Conservation (phyloP, 2,329 filamentous ascomycete species). For the Alternaria triticimaculans region DNA sequence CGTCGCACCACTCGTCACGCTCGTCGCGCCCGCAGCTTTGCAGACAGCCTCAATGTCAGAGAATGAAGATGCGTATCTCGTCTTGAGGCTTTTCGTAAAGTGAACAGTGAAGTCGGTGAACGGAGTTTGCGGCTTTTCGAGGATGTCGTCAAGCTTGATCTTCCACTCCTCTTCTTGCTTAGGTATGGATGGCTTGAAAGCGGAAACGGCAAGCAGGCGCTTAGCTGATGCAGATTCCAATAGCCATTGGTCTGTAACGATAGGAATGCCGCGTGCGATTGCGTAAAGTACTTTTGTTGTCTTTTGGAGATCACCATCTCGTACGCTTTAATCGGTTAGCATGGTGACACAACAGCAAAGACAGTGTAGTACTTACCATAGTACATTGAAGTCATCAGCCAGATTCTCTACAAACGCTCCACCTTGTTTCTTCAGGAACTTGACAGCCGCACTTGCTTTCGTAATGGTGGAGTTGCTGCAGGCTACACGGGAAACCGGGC, state of each 20-base stretch:
- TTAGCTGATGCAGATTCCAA: slow-evolving; percentile 45
- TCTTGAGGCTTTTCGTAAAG: slow-evolving; percentile 53
- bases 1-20: slow-evolving; percentile 27
- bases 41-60: slow-evolving; percentile 49
- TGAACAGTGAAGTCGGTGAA: slow-evolving; percentile 59
- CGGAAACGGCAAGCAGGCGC: slow-evolving; percentile 43
- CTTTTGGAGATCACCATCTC: slow-evolving; percentile 48
- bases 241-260: slow-evolving; percentile 58
- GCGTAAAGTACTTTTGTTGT: slow-evolving; percentile 56
- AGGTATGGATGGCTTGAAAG: slow-evolving; percentile 44
- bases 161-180: slow-evolving; percentile 50
- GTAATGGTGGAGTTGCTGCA: slow-evolving; percentile 43
- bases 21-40: slow-evolving; percentile 47
- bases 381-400: slow-evolving; percentile 40
- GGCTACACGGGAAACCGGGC: slow-evolving; percentile 36
- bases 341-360: not conserved
- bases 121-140: slow-evolving; percentile 45
- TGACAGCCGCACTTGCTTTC: slow-evolving; percentile 29
- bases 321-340: slow-evolving; percentile 44
- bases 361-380: slow-evolving; percentile 37
- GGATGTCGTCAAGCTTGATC: slow-evolving; percentile 44
- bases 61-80: slow-evolving; percentile 39
- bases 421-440: slow-evolving; percentile 46
- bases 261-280: slow-evolving; percentile 51
- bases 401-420: slow-evolving; percentile 39